Percentiles rank a stretch among this genome's conserved stretches.
phyloP scores from a whole-genome alignment of 176 grass and related monocot species.

The Saccharum officinarum region DNA sequence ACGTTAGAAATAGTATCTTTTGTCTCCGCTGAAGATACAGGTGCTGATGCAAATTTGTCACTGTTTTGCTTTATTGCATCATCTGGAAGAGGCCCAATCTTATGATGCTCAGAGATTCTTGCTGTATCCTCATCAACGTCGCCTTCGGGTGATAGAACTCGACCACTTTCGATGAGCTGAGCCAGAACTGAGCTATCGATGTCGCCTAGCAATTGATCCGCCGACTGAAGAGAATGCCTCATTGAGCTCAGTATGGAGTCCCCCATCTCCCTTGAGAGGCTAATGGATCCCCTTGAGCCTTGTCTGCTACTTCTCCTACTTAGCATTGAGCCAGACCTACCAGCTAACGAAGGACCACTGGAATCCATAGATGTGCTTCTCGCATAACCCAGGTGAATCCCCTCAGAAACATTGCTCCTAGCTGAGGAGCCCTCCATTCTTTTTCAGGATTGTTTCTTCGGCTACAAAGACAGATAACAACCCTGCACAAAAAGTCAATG shows the following conservation, averaged over 20 bases:
- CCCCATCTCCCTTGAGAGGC: slow-evolving; percentile 58
- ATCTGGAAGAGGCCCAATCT: slow-evolving; percentile 36
- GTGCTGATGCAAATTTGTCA: slow-evolving; percentile 11
- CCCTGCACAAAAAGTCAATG: slow-evolving; percentile 4
- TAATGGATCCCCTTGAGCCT: slow-evolving; percentile 56
- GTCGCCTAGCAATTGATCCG: slow-evolving; percentile 61
- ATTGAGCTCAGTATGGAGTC: slow-evolving; percentile 73
- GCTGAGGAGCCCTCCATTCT: slow-evolving; percentile 40
- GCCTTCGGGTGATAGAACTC: slow-evolving; percentile 45
- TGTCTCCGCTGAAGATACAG: neutral
- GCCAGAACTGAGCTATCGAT: slow-evolving; percentile 59
- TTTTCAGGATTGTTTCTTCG: neutral
- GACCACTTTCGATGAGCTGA: slow-evolving; percentile 68
- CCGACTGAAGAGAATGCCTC: slow-evolving; percentile 70
- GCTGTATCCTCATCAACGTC: slow-evolving; percentile 28
- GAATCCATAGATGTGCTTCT: slow-evolving; percentile 50
- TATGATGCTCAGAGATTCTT: slow-evolving; percentile 33
- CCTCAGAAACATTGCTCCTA: slow-evolving; percentile 8
- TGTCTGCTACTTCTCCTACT: slow-evolving; percentile 53
- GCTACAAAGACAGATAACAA: slow-evolving; percentile 7
- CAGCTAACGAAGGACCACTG: slow-evolving; percentile 25
- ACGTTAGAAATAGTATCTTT: slow-evolving; percentile 34
- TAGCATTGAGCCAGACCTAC: slow-evolving; percentile 34
- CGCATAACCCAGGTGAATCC: slow-evolving; percentile 17
- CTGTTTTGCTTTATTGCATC: slow-evolving; percentile 35